A percentile compares a stretch with the other conserved stretches of the same genome.
Conservation (phyloP, 352 stramenopile species). For the Phytophthora litchii region DNA sequence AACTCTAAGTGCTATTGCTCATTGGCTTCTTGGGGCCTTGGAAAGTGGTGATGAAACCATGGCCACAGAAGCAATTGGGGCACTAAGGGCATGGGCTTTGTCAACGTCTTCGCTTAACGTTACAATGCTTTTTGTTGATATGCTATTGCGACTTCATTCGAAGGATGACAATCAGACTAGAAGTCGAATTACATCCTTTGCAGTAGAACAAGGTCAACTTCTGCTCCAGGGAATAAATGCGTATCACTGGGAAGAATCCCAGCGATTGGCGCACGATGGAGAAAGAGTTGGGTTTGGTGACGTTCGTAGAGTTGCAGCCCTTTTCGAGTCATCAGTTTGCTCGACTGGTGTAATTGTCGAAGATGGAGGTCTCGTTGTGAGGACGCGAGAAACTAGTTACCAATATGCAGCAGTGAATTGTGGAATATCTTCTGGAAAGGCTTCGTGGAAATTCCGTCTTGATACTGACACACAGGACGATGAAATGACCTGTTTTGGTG, state of each 20-base stretch:
- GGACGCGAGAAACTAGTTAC: slow-evolving; percentile 88
- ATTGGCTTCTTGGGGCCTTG: slow-evolving; percentile 67
- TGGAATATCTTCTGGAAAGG: slow-evolving; percentile 74
- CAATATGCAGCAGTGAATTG: slow-evolving; percentile 88
- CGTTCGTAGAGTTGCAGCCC: slow-evolving; percentile 65
- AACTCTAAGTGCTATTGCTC: slow-evolving; percentile 61
- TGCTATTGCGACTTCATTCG: slow-evolving; percentile 47
- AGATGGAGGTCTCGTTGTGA: slow-evolving; percentile 72
- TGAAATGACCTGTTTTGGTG: slow-evolving; percentile 93
- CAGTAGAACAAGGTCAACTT: slow-evolving; percentile 51
- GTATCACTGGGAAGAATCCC: slow-evolving; percentile 53
- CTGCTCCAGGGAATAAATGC: slow-evolving; percentile 52
- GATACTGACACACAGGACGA: slow-evolving; percentile 91
- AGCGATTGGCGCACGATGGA: slow-evolving; percentile 36
- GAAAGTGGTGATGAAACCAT: slow-evolving; percentile 55
- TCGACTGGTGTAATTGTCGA: slow-evolving; percentile 82
- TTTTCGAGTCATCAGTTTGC: slow-evolving; percentile 84
- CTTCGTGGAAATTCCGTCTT: slow-evolving; percentile 88
- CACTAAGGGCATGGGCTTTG: slow-evolving; percentile 74
- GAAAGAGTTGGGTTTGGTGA: slow-evolving; percentile 60
- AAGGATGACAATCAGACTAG: slow-evolving; percentile 5
- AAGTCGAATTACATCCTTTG: slow-evolving; percentile 37
- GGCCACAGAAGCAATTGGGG: slow-evolving; percentile 63
- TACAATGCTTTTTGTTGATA: slow-evolving; percentile 72
- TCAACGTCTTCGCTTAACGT: slow-evolving; percentile 77